Base-by-base conservation (phyloP, 129 eudicot species). In the Chrysanthemum lavandulifolium region DNA sequence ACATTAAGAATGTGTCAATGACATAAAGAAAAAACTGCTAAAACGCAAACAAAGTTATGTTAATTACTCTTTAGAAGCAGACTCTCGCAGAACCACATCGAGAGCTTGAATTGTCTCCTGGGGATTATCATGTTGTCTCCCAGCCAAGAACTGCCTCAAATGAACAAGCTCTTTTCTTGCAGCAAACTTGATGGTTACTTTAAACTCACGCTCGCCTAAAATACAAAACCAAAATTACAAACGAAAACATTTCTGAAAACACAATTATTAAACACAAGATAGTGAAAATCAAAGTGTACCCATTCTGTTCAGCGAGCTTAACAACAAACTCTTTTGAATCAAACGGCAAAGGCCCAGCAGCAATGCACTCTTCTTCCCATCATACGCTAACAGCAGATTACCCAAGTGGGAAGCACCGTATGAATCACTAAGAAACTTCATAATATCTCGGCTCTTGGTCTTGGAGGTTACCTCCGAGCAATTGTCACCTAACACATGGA, bases 31-130 rank as follows among this genome's bases (percentile, higher is more conserved):
- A 52, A 50, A 31, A 40, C 11, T 13, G 15, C n/a, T 61, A 1
- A 13, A 14, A 67, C 0, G 31, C 14, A 56, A 21, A 64, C 14
- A 13, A 40, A 7, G 10, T 52, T 9, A 23, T 53, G 36, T 66
- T 43, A 5, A 31, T 31, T 31, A 85, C 89, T 29, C 56, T 52
- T 57, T 45, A 0, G 90, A 82, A 1, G 91, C 95, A 0, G 82
- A 73, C 52, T 87, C 83, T 45, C 96, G 61, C 5, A 94, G 57
- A 12, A 88, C 97, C 29, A 94, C 96, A 68, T 94, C 98, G 65
- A 90, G 87, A 8, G 78, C 91, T 53, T 94, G 98, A 6, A 94
- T 73, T 0, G 96, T 88, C 69, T 94, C 96, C 43, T 86, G 97
- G 8, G 97, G 93, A 1, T 47, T 58, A 54, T 94, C 96, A 6